phyloP scores from a whole-genome alignment of 768 basidiomycete genomes.

The Termitomyces bulborhizus region DNA sequence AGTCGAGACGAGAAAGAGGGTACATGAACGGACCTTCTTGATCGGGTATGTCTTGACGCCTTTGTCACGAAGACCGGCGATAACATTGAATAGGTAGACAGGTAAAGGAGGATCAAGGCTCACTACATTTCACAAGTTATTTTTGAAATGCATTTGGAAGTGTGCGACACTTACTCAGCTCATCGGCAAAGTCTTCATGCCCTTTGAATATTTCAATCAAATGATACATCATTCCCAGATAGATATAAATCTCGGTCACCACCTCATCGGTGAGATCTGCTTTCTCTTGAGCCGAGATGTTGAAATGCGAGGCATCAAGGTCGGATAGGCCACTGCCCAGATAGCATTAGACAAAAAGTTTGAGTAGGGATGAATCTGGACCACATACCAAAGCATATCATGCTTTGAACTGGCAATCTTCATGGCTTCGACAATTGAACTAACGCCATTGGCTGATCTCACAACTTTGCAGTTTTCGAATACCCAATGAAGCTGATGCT shows the following conservation, averaged over 20 bases:
- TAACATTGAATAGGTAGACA: constrained; percentile 84
- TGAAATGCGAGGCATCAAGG: constrained; percentile 63
- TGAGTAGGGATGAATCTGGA: background rate
- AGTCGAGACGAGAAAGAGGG: constrained; percentile 8
- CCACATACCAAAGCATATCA: constrained; percentile 64
- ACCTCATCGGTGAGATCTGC: constrained; percentile 84
- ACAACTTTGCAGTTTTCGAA: constrained; percentile 90
- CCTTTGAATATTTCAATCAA: constrained; percentile 90
- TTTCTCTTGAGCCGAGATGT: constrained; percentile 64
- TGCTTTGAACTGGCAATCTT: constrained; percentile 88
- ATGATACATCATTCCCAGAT: constrained; percentile 93
- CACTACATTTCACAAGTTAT: constrained; percentile 49
- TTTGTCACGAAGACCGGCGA: constrained; percentile 88
- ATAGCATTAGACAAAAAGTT: constrained; percentile 4
- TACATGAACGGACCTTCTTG: constrained; percentile 66
- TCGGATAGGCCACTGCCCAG: constrained; percentile 63
- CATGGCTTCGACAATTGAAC: constrained; percentile 78
- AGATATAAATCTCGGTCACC: constrained; percentile 88
- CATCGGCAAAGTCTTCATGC: constrained; percentile 93
- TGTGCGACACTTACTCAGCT: constrained; percentile 68
- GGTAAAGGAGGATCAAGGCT: constrained; percentile 92
- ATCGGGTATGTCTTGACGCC: constrained; percentile 94
- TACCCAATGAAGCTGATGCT: constrained; percentile 94
- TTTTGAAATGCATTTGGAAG: background rate
- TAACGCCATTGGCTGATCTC: constrained; percentile 76